phyloP scores from a whole-genome alignment of 1,284 basidiomycete genomes.

The Ceratobasidium sp. region DNA sequence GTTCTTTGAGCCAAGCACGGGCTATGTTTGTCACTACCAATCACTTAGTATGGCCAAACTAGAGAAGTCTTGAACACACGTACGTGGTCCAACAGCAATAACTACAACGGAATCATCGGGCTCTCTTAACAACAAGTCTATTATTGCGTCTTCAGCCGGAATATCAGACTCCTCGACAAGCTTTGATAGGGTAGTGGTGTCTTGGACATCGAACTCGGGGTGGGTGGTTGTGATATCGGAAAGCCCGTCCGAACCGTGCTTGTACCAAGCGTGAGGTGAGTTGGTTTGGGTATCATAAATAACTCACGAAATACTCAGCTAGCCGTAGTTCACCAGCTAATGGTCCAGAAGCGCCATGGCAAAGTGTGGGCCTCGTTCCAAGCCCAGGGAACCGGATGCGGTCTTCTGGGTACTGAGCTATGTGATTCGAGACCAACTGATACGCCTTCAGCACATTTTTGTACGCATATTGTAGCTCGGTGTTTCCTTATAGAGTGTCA shows the following conservation, averaged over 20 bases:
- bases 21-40: constrained; percentile 83
- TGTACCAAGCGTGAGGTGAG: not conserved
- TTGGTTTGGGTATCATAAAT: not conserved
- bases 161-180: constrained; percentile 50
- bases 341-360: constrained; percentile 75
- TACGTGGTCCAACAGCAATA: constrained; percentile 82
- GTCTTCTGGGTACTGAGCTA: constrained; percentile 68
- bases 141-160: constrained; percentile 70
- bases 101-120: constrained; percentile 79
- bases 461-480: constrained; percentile 55
- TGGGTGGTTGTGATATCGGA: constrained; percentile 76
- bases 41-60: not conserved
- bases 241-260: constrained; percentile 80
- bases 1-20: constrained; percentile 69
- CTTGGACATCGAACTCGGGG: constrained; percentile 67
- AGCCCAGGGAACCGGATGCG: constrained; percentile 71
- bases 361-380: constrained; percentile 65
- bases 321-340: constrained; percentile 79
- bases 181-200: constrained; percentile 56
- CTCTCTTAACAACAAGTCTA: constrained; percentile 71
- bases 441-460: constrained; percentile 84
- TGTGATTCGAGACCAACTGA: constrained; percentile 72
- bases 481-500: constrained; percentile 54
- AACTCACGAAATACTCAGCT: constrained; percentile 80
- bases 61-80: constrained; percentile 47